phyloP scores from a whole-genome alignment of 176 grass and related monocot genomes.

The Zizania latifolia region DNA sequence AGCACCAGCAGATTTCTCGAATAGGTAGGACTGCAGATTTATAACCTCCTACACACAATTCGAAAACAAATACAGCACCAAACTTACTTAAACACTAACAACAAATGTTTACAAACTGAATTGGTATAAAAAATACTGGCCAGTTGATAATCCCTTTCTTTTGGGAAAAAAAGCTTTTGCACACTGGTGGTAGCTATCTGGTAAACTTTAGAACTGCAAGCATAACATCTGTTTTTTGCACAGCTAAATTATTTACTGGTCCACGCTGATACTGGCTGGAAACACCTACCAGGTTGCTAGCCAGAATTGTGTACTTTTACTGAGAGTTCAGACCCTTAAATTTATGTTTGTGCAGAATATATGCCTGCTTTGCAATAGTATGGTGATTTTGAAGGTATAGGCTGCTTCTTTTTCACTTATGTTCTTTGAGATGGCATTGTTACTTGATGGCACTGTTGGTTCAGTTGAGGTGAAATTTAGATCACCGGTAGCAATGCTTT shows the following conservation, averaged over 20 bases:
- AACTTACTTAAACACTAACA: no score
- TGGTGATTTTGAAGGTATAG: conserved; percentile 10
- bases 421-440: neutral
- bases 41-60: no score
- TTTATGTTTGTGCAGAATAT: neutral
- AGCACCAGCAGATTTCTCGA: no score
- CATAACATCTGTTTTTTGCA: neutral
- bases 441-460: no score
- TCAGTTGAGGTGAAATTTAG: no score
- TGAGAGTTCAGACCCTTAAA: neutral
- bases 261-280: neutral
- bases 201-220: neutral
- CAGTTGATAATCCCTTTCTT: neutral
- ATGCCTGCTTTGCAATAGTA: neutral
- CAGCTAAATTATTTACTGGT: neutral
- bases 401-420: conserved; percentile 1
- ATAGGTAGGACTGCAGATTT: no score
- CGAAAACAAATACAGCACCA: no score
- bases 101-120: no score
- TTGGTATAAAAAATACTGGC: neutral
- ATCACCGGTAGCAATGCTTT: no score
- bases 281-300: neutral
- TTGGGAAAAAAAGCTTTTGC: neutral
- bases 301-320: neutral
- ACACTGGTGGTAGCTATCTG: neutral